Evolutionary conservation across 2,329 filamentous ascomycete species (phyloP).

Genomic region (Peltaster fructicola): DNA sequence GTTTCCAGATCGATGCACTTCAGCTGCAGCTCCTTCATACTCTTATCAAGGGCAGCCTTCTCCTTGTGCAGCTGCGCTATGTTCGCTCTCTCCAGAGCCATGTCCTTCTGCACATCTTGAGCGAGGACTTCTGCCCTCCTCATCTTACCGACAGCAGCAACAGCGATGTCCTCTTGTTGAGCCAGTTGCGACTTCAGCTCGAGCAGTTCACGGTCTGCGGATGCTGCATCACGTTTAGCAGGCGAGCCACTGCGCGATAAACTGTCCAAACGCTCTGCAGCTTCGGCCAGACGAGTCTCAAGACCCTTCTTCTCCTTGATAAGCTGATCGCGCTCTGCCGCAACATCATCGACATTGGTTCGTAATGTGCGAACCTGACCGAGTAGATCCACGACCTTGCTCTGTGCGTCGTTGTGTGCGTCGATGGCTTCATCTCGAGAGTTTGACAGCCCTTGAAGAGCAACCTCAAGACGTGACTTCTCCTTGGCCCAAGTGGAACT

Average conservation of each 20-base stretch:
- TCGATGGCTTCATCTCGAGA: slow-evolving; percentile 87
- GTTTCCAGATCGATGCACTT: slow-evolving; percentile 86
- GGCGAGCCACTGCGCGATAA: slow-evolving; percentile 62
- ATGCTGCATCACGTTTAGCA: slow-evolving; percentile 74
- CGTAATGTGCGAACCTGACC: slow-evolving; percentile 77
- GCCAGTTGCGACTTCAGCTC: slow-evolving; percentile 78
- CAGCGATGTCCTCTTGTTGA: slow-evolving; percentile 82
- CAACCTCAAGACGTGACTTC: slow-evolving; percentile 79
- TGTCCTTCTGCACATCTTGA: slow-evolving; percentile 83
- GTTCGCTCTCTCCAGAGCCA: slow-evolving; percentile 66
- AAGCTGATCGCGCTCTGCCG: slow-evolving; percentile 68
- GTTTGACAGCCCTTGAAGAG: slow-evolving; percentile 69
- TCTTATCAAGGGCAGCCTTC: slow-evolving; percentile 78
- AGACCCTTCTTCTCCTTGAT: slow-evolving; percentile 79
- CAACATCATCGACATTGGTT: slow-evolving; percentile 68
- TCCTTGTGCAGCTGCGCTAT: slow-evolving; percentile 72
- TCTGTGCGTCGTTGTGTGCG: slow-evolving; percentile 87
- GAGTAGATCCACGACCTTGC: slow-evolving; percentile 76
- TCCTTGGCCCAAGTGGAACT: slow-evolving; percentile 98
- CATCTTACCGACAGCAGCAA: slow-evolving; percentile 94
- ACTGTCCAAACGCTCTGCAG: slow-evolving; percentile 74
- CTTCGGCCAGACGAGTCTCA: slow-evolving; percentile 70
- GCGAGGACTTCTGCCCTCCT: slow-evolving; percentile 74
- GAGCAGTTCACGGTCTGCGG: slow-evolving; percentile 72
- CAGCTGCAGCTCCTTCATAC: slow-evolving; percentile 75